A percentile compares a stretch with the other conserved stretches of the same genome.
Conservation (phyloP, 2,329 filamentous ascomycete genomes). For the Diaporthe ampelina region DNA sequence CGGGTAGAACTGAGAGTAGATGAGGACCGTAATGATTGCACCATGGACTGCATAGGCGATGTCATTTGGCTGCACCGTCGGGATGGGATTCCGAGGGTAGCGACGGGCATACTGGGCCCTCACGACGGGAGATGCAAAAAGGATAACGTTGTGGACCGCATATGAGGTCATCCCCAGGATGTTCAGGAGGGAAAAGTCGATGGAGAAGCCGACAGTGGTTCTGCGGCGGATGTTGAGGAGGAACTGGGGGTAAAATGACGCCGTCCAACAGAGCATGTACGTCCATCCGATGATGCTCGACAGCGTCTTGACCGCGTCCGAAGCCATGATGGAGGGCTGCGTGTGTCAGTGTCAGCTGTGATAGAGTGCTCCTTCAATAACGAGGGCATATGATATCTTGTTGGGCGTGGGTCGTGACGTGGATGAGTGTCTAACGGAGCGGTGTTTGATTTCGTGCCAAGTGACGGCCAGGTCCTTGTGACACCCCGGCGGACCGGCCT, state of each 20-base stretch:
- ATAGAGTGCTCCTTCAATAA: background rate
- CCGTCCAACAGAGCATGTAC: conserved; percentile 35
- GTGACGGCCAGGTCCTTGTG: conserved; percentile 2
- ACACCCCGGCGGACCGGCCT: conserved; percentile 11
- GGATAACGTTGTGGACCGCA: conserved; percentile 16
- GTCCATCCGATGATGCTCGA: conserved; percentile 34
- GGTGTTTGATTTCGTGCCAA: background rate
- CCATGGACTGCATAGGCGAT: conserved; percentile 38
- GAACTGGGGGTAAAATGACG: conserved; percentile 30
- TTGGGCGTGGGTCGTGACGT: background rate
- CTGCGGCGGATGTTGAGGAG: conserved; percentile 34
- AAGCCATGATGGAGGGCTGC: conserved; percentile 7
- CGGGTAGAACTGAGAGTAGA: conserved; percentile 39
- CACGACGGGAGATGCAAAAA: conserved; percentile 20
- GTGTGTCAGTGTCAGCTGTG: conserved; percentile 3
- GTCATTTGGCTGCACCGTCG: conserved; percentile 37
- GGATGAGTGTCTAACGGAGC: background rate
- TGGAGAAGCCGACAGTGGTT: conserved; percentile 31
- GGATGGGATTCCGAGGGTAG: conserved; percentile 19
- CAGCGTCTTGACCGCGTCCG: conserved; percentile 18
- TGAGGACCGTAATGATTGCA: conserved; percentile 14
- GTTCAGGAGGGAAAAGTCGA: conserved; percentile 34
- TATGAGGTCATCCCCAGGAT: conserved; percentile 33
- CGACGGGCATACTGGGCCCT: conserved; percentile 35
- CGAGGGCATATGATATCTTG: background rate